Evolutionary conservation across 2,329 filamentous ascomycete species (phyloP), one percentile per base, ranked within the genome.

Genomic region (Neoascochyta sp.): DNA sequence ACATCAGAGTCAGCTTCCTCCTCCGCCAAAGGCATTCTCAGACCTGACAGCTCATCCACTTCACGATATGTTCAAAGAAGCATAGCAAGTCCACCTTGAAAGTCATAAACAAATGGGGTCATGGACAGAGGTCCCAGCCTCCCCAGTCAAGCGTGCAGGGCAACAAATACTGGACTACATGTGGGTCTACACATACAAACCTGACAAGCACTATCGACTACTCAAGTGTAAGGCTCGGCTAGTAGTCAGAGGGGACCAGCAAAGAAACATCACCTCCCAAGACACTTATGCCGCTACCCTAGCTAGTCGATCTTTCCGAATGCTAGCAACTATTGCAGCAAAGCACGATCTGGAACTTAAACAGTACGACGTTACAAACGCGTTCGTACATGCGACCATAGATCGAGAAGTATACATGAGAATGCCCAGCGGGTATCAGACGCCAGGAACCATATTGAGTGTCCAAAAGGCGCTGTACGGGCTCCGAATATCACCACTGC

Each of bases 311-410:
- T 44, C 24, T 3, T 15, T 27, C 11, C 7, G 18, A 14, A 27
- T 27, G 18, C 18, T 27, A 3, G 9, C 9, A 8, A 20, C 16
- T 6, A 27, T 25, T n/a, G 16, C 29, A 11, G 16, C 29, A 9
- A 22, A 23, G 11, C 45, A 34, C 17, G 27, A 48, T 24, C 31
- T 52, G 7, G 33, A 50, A 17, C 31, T 45, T n/a, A 28, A 21
- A 14, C 34, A 52, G 29, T 43, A 32, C 16, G 33, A 54, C 24
- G 32, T 36, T 8, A 27, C 40, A 4, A 54, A 46, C 16, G 45
- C 49, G 9, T 54, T 54, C 23, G 11, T 43, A 6, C 37, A 51
- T 20, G 40, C 27, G 10, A 7, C 8, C 6, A 29, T 47, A 7
- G 29, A 52, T 16, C 11, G 19, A 18, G 29, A 16, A 19, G 16